phyloP scores from a whole-genome alignment of 2,329 filamentous ascomycete genomes.

The Clarireedia paspali region DNA sequence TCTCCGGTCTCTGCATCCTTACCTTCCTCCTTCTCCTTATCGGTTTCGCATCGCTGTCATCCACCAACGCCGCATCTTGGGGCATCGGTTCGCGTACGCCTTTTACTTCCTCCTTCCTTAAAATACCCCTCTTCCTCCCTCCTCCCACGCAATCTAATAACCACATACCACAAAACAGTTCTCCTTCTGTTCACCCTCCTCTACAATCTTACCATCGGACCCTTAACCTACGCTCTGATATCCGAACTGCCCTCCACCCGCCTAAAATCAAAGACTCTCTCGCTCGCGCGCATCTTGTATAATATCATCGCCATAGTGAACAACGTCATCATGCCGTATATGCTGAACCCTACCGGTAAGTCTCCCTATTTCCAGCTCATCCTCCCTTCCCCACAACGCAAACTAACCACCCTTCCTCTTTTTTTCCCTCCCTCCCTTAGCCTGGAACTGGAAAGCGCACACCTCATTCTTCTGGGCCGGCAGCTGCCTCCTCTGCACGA shows the following conservation, averaged over 20 bases:
- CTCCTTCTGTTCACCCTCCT: constrained; percentile 75
- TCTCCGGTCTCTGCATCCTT: constrained; percentile 36
- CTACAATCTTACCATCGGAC: constrained; percentile 80
- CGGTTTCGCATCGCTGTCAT: constrained; percentile 37
- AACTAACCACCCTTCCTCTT: no score
- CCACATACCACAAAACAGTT: constrained; percentile 36
- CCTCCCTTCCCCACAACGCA: no score
- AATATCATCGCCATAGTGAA: constrained; percentile 74
- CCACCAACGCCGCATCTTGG: constrained; percentile 35
- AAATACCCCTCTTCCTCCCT: background rate
- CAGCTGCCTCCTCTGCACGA: constrained; percentile 69
- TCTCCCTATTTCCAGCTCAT: no score
- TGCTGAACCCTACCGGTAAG: constrained; percentile 64
- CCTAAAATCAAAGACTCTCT: constrained; percentile 83
- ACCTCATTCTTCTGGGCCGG: constrained; percentile 83
- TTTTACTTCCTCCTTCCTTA: background rate
- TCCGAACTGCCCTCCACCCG: constrained; percentile 73
- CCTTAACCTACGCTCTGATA: constrained; percentile 80
- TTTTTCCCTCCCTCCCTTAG: constrained; percentile 24
- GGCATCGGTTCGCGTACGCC: constrained; percentile 29
- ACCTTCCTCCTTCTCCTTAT: constrained; percentile 38
- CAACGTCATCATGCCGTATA: constrained; percentile 76
- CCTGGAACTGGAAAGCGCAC: constrained; percentile 81
- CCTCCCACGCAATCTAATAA: background rate
- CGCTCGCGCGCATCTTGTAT: constrained; percentile 63